Evolutionary conservation across 2,329 filamentous ascomycete genomes (phyloP).

Genomic region (Scedosporium boydii): DNA sequence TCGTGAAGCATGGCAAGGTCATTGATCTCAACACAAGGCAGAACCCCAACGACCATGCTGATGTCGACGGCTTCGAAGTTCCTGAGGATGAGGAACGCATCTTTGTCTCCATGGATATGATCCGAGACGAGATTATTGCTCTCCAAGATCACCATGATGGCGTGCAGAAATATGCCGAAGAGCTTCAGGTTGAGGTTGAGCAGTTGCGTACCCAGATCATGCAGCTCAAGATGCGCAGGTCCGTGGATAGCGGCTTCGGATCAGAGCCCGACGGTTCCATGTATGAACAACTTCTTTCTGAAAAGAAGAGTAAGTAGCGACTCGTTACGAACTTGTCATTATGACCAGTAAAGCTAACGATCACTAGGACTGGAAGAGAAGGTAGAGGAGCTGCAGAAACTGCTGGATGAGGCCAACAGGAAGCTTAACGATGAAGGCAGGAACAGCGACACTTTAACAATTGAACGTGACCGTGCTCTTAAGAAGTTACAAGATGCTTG

Average conservation of each 20-base stretch:
- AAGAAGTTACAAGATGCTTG: constrained; percentile 53
- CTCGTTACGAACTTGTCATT: not conserved
- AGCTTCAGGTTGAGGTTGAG: constrained; percentile 41
- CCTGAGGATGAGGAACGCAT: constrained; percentile 47
- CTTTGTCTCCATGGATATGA: constrained; percentile 53
- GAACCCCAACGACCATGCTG: constrained; percentile 30
- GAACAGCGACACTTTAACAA: constrained; percentile 50
- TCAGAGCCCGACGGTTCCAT: constrained; percentile 33
- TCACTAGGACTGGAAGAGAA: constrained; percentile 45
- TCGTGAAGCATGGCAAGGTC: constrained; percentile 44
- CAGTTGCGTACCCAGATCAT: constrained; percentile 39
- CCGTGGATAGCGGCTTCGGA: constrained; percentile 28
- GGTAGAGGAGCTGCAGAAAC: constrained; percentile 49
- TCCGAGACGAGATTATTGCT: constrained; percentile 46
- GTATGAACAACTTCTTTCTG: constrained; percentile 32
- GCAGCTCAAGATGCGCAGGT: constrained; percentile 30
- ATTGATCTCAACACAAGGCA: constrained; percentile 29
- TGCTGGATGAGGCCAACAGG: constrained; percentile 52
- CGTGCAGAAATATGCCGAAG: constrained; percentile 43
- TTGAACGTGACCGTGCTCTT: constrained; percentile 57
- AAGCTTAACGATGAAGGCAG: constrained; percentile 55
- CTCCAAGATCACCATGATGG: constrained; percentile 47
- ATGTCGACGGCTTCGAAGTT: constrained; percentile 40
- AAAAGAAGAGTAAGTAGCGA: constrained; percentile 45
- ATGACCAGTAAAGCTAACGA: not conserved